Percentiles rank a stretch among this genome's conserved stretches.
Evolutionary conservation across 2,329 filamentous ascomycete species (phyloP).

Genomic region (Rutstroemia sp.): DNA sequence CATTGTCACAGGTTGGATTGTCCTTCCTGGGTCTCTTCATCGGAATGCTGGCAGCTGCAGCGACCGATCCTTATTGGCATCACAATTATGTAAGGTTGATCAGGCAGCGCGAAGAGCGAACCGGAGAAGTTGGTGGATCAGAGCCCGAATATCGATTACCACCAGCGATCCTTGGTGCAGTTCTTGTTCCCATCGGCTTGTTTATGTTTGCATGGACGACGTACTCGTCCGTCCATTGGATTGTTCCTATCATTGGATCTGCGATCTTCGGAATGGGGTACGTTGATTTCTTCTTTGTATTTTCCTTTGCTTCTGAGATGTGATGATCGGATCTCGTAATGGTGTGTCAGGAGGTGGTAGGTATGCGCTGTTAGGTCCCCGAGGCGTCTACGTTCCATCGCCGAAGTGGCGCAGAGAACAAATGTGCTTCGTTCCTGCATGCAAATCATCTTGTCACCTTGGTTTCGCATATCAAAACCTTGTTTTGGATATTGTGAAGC

Average conservation of each 20-base stretch:
- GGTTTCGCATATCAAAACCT: constrained; percentile 1
- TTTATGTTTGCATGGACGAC: constrained; percentile 90
- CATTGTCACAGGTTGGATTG: constrained; percentile 71
- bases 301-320: constrained; percentile 13
- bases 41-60: constrained; percentile 59
- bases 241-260: constrained; percentile 66
- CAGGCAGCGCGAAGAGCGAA: constrained; percentile 37
- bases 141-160: constrained; percentile 86
- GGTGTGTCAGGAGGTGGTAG: background rate
- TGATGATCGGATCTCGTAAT: background rate
- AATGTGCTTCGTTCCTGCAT: constrained; percentile 8
- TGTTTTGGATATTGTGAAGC: constrained; percentile 6
- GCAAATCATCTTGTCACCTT: constrained; percentile 5
- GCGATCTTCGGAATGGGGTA: constrained; percentile 64
- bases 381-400: constrained; percentile 9
- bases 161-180: constrained; percentile 64
- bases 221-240: constrained; percentile 67
- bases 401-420: constrained; percentile 2
- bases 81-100: constrained; percentile 52
- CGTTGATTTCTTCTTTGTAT: constrained; percentile 30
- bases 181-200: constrained; percentile 71
- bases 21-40: constrained; percentile 66
- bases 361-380: constrained; percentile 6
- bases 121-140: constrained; percentile 39
- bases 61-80: constrained; percentile 59